Evolutionary conservation across 768 basidiomycete genomes (phyloP).

Genomic region (Suillus discolor): DNA sequence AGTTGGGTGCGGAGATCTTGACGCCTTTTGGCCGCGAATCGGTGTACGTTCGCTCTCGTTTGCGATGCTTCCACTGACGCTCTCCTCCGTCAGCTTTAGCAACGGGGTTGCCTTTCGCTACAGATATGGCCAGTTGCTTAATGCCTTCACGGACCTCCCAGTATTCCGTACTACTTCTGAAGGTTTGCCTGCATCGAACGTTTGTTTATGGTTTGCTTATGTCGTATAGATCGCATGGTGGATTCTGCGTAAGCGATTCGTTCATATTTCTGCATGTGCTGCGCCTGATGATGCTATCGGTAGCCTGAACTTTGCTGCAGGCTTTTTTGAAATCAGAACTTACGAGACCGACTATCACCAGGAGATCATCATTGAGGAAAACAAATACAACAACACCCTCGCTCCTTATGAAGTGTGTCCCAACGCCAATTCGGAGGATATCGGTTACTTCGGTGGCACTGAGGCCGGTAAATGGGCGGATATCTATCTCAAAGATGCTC

Average conservation of each 20-base stretch:
- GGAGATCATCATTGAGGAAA: constrained; percentile 46
- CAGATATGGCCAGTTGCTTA: constrained; percentile 49
- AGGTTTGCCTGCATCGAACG: constrained; percentile 24
- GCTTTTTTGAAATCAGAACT: constrained; percentile 48
- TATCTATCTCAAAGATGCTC: constrained; percentile 41
- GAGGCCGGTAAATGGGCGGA: constrained; percentile 38
- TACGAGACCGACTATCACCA: constrained; percentile 47
- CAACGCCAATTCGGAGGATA: constrained; percentile 30
- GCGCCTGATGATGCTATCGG: constrained; percentile 11
- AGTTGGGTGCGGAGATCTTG: constrained; percentile 47
- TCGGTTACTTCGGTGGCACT: constrained; percentile 23
- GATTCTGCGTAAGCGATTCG: constrained; percentile 30
- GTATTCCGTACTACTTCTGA: constrained; percentile 52
- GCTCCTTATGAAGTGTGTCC: constrained; percentile 41
- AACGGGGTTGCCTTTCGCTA: constrained; percentile 46
- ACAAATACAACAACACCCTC: constrained; percentile 50
- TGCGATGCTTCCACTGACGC: neutral
- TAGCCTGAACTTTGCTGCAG: constrained; percentile 51
- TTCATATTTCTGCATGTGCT: constrained; percentile 17
- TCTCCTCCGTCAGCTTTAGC: constrained; percentile 33
- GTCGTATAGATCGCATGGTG: constrained; percentile 31
- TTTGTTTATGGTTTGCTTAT: neutral
- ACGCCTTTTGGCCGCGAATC: constrained; percentile 51
- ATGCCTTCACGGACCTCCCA: constrained; percentile 43
- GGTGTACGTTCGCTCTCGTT: constrained; percentile 23